A percentile compares a stretch with the other conserved stretches of the same genome.
These are phyloP conservation scores for Cystobasidium tubakii DNA, from an alignment of 768 basidiomycete species.

Conservation along the genomic window DNA sequence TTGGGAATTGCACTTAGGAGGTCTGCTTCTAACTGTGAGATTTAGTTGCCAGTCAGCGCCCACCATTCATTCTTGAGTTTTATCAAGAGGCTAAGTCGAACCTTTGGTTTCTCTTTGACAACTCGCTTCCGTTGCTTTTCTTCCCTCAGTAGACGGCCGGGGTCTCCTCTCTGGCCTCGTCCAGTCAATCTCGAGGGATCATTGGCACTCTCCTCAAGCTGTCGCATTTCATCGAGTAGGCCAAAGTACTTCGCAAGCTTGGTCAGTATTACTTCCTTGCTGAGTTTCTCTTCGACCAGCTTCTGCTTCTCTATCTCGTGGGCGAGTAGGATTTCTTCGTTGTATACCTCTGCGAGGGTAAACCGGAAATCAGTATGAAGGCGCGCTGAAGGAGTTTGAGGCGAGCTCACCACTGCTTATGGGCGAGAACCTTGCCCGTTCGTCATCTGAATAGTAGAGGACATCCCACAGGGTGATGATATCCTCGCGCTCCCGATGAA, in stretches of 20 bases:
- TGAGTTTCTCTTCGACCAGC: conserved; percentile 77
- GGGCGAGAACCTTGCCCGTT: conserved; percentile 56
- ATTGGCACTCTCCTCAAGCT: conserved; percentile 66
- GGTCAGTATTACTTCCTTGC: conserved; percentile 68
- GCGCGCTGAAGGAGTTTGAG: conserved; percentile 68
- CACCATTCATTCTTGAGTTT: too few species aligned
- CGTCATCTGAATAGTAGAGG: conserved; percentile 57
- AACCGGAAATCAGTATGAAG: conserved; percentile 48
- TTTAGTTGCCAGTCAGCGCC: neutral
- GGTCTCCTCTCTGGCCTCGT: conserved; percentile 67
- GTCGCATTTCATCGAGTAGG: conserved; percentile 81
- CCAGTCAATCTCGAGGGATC: conserved; percentile 78
- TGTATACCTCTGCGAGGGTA: conserved; percentile 34
- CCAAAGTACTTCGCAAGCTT: conserved; percentile 81
- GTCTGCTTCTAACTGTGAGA: conserved; percentile 73
- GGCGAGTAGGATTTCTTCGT: conserved; percentile 58
- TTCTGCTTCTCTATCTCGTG: conserved; percentile 79
- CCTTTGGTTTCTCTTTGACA: conserved; percentile 82
- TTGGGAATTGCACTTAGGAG: conserved; percentile 67
- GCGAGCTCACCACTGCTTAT: conserved; percentile 50
- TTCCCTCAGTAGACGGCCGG: conserved; percentile 78
- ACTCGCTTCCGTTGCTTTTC: conserved; percentile 97
- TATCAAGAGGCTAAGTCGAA: conserved; percentile 48
- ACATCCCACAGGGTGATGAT: conserved; percentile 77
- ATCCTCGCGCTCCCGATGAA: conserved; percentile 72